phyloP scores from a whole-genome alignment of 2,329 filamentous ascomycete genomes.

The Elsinoe perseae region DNA sequence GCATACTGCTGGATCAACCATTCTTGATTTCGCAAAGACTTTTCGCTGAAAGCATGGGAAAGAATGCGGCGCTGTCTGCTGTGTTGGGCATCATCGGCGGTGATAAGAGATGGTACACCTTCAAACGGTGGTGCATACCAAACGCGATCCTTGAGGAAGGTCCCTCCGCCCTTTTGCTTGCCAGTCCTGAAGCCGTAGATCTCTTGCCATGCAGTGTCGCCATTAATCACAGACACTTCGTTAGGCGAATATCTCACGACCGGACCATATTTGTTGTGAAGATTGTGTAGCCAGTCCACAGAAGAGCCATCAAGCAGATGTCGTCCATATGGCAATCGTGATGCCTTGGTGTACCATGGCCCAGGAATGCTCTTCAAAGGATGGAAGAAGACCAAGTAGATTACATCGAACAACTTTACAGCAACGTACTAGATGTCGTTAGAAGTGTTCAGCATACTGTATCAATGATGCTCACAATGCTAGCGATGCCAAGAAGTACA shows the following conservation, averaged over 20 bases:
- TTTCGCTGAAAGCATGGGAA: conserved; percentile 37
- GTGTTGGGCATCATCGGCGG: conserved; percentile 27
- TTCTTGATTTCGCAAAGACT: conserved; percentile 36
- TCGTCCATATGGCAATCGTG: conserved; percentile 29
- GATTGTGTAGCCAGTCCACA: conserved; percentile 17
- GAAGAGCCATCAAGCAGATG: conserved; percentile 25
- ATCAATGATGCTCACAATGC: conserved; percentile 9
- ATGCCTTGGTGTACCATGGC: conserved; percentile 28
- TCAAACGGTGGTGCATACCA: conserved; percentile 31
- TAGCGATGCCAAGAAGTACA: conserved; percentile 13
- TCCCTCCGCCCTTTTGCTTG: conserved; percentile 29
- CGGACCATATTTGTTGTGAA: conserved; percentile 37
- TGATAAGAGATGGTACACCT: conserved; percentile 26
- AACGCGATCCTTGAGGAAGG: conserved; percentile 31
- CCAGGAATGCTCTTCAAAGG: conserved; percentile 35
- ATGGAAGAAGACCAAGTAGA: conserved; percentile 36
- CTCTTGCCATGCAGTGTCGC: conserved; percentile 38
- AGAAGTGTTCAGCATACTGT: not conserved
- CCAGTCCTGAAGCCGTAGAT: conserved; percentile 36
- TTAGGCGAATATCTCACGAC: conserved; percentile 36
- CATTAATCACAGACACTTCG: conserved; percentile 38
- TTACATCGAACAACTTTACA: conserved; percentile 11
- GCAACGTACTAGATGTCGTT: conserved; percentile 14
- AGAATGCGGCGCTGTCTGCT: conserved; percentile 32
- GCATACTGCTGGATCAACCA: conserved; percentile 33